A percentile compares a stretch with the other conserved stretches of the same genome.
Conservation (phyloP, 345 rosid genomes). For the Dimocarpus longan region DNA sequence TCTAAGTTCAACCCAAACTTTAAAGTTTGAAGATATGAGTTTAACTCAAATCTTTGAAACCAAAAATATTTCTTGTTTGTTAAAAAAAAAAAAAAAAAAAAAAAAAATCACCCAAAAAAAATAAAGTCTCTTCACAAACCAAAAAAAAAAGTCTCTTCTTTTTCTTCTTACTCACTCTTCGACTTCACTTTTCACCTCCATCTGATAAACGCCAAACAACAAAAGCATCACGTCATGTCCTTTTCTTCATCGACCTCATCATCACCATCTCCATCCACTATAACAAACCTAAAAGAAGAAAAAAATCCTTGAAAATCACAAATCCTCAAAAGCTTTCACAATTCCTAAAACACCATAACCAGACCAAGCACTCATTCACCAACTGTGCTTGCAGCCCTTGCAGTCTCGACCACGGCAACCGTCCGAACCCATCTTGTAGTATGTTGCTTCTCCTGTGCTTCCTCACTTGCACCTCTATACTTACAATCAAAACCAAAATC, state of each 20-base stretch:
- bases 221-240: conserved; percentile 33
- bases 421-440: conserved; percentile 88
- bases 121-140: no score
- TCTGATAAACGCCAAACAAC: conserved; percentile 16
- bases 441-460: conserved; percentile 57
- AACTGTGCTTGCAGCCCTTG: conserved; percentile 78
- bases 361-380: conserved; percentile 73
- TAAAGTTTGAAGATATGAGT: no score
- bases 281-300: conserved; percentile 12
- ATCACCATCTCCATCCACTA: conserved; percentile 33
- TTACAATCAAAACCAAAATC: conserved; percentile 10
- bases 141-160: no score
- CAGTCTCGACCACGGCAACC: conserved; percentile 92
- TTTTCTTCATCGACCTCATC: conserved; percentile 40
- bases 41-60: no score
- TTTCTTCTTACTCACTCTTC: no score
- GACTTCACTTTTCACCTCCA: no score
- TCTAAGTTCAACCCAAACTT: no score
- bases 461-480: conserved; percentile 51
- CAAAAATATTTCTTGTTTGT: no score
- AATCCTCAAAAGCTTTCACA: conserved; percentile 40
- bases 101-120: no score
- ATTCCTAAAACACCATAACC: conserved; percentile 63
- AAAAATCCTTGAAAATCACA: conserved; percentile 1
- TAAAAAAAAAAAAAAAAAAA: no score